Percentiles rank a stretch among this genome's conserved stretches.
phyloP scores from a whole-genome alignment of 2,329 filamentous ascomycete species.

The Colletotrichum spinosum region DNA sequence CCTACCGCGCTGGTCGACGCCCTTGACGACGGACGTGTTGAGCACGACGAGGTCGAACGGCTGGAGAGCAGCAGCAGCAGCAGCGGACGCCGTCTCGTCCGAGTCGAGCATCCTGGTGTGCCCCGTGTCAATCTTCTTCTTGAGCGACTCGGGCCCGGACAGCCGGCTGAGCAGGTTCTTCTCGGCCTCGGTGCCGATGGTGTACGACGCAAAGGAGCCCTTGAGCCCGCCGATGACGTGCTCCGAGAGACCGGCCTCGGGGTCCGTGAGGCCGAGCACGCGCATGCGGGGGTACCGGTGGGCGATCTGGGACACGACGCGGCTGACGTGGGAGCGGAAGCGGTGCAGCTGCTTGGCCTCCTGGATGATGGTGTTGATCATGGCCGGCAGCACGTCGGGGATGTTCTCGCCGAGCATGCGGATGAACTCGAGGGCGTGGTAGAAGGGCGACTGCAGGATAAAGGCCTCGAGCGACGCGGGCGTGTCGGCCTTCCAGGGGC shows the following conservation, averaged over 20 bases:
- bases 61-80: constrained; percentile 7
- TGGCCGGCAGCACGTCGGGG: constrained; percentile 41
- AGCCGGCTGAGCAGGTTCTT: constrained; percentile 40
- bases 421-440: constrained; percentile 45
- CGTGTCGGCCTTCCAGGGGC: constrained; percentile 41
- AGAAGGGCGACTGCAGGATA: constrained; percentile 47
- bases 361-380: constrained; percentile 42
- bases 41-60: constrained; percentile 46
- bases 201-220: constrained; percentile 46
- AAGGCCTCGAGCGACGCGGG: constrained; percentile 44
- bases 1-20: constrained; percentile 42
- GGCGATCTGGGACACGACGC: constrained; percentile 34
- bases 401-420: constrained; percentile 41
- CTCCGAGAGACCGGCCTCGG: constrained; percentile 50
- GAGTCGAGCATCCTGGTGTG: constrained; percentile 46
- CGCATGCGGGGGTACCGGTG: constrained; percentile 38
- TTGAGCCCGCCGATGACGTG: constrained; percentile 56
- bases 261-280: constrained; percentile 49
- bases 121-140: constrained; percentile 37
- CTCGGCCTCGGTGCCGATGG: constrained; percentile 45
- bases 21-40: constrained; percentile 45
- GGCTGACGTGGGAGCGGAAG: constrained; percentile 44
- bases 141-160: constrained; percentile 41
- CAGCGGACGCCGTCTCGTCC: constrained; percentile 41
- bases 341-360: constrained; percentile 45